These are phyloP conservation scores for Coccinonectria pachysandricola DNA, from an alignment of 2,329 filamentous ascomycete genomes.

Conservation along the genomic window DNA sequence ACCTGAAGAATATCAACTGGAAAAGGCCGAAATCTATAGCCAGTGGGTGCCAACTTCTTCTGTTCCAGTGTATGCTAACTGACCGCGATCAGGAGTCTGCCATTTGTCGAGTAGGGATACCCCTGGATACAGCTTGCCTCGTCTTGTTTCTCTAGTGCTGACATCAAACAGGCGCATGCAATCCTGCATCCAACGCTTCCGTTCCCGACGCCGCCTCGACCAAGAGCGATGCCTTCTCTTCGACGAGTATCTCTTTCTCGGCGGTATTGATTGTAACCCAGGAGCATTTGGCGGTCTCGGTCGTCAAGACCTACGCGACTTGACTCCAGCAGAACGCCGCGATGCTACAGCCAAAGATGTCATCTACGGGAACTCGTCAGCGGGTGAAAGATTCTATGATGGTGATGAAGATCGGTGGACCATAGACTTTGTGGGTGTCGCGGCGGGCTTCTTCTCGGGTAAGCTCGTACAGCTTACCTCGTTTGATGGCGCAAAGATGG, in stretches of 20 bases:
- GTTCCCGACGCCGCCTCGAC: conserved; percentile 64
- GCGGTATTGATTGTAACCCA: conserved; percentile 57
- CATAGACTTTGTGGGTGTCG: conserved; percentile 72
- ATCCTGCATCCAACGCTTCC: conserved; percentile 73
- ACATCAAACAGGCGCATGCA: conserved; percentile 58
- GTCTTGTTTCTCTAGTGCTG: too few species aligned
- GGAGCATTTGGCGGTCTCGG: conserved; percentile 52
- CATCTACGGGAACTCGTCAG: conserved; percentile 37
- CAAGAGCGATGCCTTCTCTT: conserved; percentile 54
- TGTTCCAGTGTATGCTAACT: conserved; percentile 6
- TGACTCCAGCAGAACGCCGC: conserved; percentile 54
- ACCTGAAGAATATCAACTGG: conserved; percentile 54
- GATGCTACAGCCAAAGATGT: conserved; percentile 53
- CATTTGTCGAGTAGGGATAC: conserved; percentile 44
- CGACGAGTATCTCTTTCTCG: conserved; percentile 69
- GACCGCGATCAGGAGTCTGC: conserved; percentile 29
- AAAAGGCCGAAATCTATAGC: conserved; percentile 56
- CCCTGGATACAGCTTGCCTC: too few species aligned
- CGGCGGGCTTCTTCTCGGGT: conserved; percentile 66
- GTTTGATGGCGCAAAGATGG: conserved; percentile 43
- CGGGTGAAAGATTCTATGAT: conserved; percentile 37
- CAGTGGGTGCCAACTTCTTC: conserved; percentile 33
- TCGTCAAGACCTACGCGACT: conserved; percentile 38
- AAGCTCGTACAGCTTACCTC: conserved; percentile 44
- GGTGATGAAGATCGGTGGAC: conserved; percentile 49